A percentile compares a stretch with the other conserved stretches of the same genome.
These are phyloP conservation scores for Diaporthe sp. DNA, from an alignment of 2,329 filamentous ascomycete genomes.

Conservation along the genomic window DNA sequence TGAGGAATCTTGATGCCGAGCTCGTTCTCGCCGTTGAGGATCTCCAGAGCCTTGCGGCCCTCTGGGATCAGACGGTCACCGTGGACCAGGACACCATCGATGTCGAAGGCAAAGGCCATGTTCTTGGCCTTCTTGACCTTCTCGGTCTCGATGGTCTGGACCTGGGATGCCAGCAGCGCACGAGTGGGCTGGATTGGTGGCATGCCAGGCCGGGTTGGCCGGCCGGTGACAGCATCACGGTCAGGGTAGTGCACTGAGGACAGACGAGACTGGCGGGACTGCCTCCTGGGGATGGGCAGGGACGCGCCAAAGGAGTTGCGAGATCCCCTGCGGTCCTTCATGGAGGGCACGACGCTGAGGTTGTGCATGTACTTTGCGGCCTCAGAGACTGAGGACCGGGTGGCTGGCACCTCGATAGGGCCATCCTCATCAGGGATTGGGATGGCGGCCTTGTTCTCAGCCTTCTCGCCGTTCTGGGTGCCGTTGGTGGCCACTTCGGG, in stretches of 20 bases:
- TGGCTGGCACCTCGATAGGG: constrained; percentile 78
- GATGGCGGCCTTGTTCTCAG: constrained; percentile 47
- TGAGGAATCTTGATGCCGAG: constrained; percentile 83
- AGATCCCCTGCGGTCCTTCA: constrained; percentile 76
- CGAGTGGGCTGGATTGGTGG: constrained; percentile 72
- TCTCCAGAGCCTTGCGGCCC: constrained; percentile 75
- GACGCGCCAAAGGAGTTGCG: constrained; percentile 83
- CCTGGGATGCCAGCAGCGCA: constrained; percentile 78
- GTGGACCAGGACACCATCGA: constrained; percentile 83
- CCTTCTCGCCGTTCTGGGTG: constrained; percentile 46
- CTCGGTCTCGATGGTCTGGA: constrained; percentile 76
- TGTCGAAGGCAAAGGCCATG: constrained; percentile 87
- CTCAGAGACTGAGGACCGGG: constrained; percentile 77
- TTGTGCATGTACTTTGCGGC: constrained; percentile 80
- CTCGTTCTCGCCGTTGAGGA: constrained; percentile 82
- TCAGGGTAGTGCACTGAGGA: constrained; percentile 67
- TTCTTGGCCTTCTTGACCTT: constrained; percentile 80
- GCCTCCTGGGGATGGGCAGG: constrained; percentile 79
- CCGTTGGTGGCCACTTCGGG: constrained; percentile 6
- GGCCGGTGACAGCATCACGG: constrained; percentile 59
- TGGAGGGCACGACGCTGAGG: constrained; percentile 76
- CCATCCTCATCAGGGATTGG: constrained; percentile 62
- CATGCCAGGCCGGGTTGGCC: constrained; percentile 67
- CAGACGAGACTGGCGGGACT: constrained; percentile 74
- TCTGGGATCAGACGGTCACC: constrained; percentile 79